These are phyloP conservation scores for Mycena metata DNA, from an alignment of 768 basidiomycete species.

Conservation along the genomic window DNA sequence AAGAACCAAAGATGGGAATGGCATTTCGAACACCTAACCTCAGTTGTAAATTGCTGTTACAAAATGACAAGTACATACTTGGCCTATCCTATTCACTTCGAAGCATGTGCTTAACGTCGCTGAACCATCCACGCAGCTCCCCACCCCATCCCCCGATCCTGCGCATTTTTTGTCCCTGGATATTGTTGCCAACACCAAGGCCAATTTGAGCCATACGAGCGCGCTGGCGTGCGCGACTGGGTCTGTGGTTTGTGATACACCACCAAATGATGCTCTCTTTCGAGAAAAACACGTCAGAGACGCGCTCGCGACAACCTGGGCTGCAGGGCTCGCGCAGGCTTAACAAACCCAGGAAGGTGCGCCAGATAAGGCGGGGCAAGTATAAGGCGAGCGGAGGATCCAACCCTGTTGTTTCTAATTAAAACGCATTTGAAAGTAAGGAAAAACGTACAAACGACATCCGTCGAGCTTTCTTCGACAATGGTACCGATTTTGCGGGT, in stretches of 20 bases:
- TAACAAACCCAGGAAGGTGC: conserved; percentile 65
- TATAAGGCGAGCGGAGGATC: conserved; percentile 74
- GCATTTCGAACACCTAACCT: too few species aligned
- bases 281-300: conserved; percentile 58
- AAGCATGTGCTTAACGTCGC: conserved; percentile 43
- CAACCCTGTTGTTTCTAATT: conserved; percentile 61
- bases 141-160: conserved; percentile 65
- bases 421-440: not conserved
- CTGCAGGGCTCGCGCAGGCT: conserved; percentile 55
- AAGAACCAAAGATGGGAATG: too few species aligned
- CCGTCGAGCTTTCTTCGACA: conserved; percentile 57
- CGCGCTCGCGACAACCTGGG: conserved; percentile 62
- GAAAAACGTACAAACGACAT: conserved; percentile 62
- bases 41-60: too few species aligned
- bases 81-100: too few species aligned
- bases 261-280: conserved; percentile 65
- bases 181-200: conserved; percentile 47
- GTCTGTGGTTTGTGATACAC: conserved; percentile 58
- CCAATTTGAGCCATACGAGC: conserved; percentile 51
- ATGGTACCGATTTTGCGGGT: conserved; percentile 44
- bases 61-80: too few species aligned
- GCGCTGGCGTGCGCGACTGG: conserved; percentile 41
- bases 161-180: conserved; percentile 54
- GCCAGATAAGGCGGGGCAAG: conserved; percentile 67
- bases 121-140: conserved; percentile 58